Base-by-base conservation (phyloP, 257 asterid species). In the Striga asiatica region DNA sequence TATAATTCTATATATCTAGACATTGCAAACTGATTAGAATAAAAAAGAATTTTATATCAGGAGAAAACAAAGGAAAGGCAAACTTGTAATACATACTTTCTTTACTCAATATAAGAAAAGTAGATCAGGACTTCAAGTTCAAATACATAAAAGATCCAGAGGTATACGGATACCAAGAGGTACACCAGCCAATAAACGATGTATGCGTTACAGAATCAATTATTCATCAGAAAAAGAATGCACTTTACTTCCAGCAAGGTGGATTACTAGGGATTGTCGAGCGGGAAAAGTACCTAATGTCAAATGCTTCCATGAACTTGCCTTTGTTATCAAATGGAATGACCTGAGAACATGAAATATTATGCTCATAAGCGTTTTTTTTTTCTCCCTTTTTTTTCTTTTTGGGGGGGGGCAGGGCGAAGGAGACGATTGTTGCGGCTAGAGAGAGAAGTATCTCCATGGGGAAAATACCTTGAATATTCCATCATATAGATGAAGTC, bases 251-350 rank as follows among this genome's bases (percentile, higher is more conserved):
- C n/a, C n/a, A n/a, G n/a, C n/a, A n/a, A n/a, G n/a, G n/a, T n/a
- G n/a, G n/a, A n/a, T 43, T 19, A 31, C 41, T 38, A 45, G 32
- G 27, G 10, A 23, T 37, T 5, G 54, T 49, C 46, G 31, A 29
- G 8, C 8, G 5, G 35, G 35, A 3, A 1, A 29, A 5, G 5
- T 29, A 85, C 89, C 93, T 76, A 45, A 85, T 82, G 70, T 85
- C 80, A 50, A 82, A 82, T 47, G 95, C 85, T 68, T 85, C 95
- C 74, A 80, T 82, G 43, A 85, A 82, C 71, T 82, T 89, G 47
- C 91, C 91, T 75, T 78, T 80, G 66, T 80, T 80, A 54, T 85
- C 93, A 65, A 85, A 78, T 51, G 93, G 95, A 67, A 85, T 88
- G 56, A 88, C 97, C 97, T 88, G 74, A 27, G 53, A 54, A 53